Percentiles rank a stretch among this genome's conserved stretches.
phyloP scores from a whole-genome alignment of 2,329 filamentous ascomycete species.

The Sclerotinia trifoliorum region DNA sequence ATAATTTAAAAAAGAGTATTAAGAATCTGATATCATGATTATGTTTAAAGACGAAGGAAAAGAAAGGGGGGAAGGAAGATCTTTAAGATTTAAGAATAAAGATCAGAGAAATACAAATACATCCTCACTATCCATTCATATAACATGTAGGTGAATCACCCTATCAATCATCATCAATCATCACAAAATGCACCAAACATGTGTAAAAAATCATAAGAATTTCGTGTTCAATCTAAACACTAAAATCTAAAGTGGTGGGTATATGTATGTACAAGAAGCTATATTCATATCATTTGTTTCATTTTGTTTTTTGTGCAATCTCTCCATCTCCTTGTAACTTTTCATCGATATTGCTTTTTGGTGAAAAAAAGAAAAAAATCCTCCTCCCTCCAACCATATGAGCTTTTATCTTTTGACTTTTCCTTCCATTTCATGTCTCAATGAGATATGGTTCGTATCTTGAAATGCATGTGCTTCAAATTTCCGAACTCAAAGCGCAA shows the following conservation, averaged over 20 bases:
- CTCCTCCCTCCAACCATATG: neutral
- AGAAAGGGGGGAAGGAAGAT: too few species aligned
- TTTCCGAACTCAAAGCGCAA: neutral
- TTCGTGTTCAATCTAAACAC: neutral
- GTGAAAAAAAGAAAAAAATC: neutral
- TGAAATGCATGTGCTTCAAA: conserved; percentile 5
- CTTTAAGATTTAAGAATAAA: too few species aligned
- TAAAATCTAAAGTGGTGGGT: neutral
- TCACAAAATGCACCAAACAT: neutral
- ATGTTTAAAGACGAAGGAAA: too few species aligned
- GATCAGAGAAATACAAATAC: too few species aligned
- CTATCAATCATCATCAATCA: neutral
- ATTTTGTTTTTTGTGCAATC: neutral
- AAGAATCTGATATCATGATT: too few species aligned
- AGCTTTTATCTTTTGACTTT: neutral
- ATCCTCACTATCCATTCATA: too few species aligned
- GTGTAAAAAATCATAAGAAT: neutral
- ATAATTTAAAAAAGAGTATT: too few species aligned
- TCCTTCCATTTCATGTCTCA: neutral
- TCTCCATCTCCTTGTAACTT: conserved; percentile 3
- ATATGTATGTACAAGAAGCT: conserved; percentile 20
- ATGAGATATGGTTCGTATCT: neutral
- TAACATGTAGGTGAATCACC: neutral
- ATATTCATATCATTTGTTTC: neutral
- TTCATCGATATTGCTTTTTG: neutral